A percentile compares a stretch with the other conserved stretches of the same genome.
Evolutionary conservation across 352 stramenopile species (phyloP).

Genomic region (Phytopythium delawarense): DNA sequence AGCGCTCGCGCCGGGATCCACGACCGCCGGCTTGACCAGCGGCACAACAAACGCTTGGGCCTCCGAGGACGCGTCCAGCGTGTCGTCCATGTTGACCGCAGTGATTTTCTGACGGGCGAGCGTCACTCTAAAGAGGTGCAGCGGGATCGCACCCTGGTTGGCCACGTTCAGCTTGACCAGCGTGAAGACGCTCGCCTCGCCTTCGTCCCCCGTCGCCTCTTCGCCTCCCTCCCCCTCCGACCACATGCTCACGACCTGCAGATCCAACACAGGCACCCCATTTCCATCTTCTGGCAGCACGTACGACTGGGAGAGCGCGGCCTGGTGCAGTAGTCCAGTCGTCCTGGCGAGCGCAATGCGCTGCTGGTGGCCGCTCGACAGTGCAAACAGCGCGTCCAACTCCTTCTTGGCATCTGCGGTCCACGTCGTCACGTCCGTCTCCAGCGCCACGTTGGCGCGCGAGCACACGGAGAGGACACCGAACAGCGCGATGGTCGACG

Average conservation of each 20-base stretch:
- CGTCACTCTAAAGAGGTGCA: conserved; percentile 42
- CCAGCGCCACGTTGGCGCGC: conserved; percentile 33
- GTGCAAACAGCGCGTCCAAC: conserved; percentile 23
- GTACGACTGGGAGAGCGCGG: conserved; percentile 29
- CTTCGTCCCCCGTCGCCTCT: conserved; percentile 2
- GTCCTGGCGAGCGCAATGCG: conserved; percentile 15
- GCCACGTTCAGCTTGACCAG: conserved; percentile 29
- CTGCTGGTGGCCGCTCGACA: conserved; percentile 16
- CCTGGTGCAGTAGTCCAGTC: conserved; percentile 25
- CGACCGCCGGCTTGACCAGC: conserved; percentile 24
- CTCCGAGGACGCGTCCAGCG: background rate
- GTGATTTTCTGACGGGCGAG: conserved; percentile 7
- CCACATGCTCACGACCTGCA: conserved; percentile 32
- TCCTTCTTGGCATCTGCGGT: conserved; percentile 19
- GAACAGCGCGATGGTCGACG: conserved; percentile 26
- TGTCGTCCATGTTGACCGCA: conserved; percentile 7
- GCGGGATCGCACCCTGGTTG: conserved; percentile 39
- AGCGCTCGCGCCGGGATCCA: conserved; percentile 21
- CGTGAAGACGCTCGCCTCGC: conserved; percentile 19
- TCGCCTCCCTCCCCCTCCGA: conserved; percentile 16
- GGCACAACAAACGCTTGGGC: conserved; percentile 20
- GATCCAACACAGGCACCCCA: conserved; percentile 34
- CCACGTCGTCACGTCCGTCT: conserved; percentile 23
- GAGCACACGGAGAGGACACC: conserved; percentile 37
- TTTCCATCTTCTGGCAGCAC: conserved; percentile 30